Evolutionary conservation across 1,284 basidiomycete species (phyloP).

Genomic region (Schizophyllum commune): DNA sequence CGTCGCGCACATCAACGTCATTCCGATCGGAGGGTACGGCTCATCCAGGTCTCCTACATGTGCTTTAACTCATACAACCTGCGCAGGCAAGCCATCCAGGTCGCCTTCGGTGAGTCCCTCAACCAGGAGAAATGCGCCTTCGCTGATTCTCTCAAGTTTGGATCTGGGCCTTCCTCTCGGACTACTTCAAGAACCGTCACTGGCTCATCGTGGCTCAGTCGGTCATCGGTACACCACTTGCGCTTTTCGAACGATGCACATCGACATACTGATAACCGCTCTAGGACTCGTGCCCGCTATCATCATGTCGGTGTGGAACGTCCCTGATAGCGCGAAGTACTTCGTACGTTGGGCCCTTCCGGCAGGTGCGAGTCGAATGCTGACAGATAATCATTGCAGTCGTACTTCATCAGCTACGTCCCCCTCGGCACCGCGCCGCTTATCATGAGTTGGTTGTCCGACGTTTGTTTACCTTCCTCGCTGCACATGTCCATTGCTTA

Average conservation of each 20-base stretch:
- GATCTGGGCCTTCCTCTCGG: conserved; percentile 11
- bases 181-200: conserved; percentile 8
- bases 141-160: conserved; percentile 2
- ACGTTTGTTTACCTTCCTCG: not conserved
- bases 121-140: not conserved
- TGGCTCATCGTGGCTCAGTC: conserved; percentile 12
- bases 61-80: not conserved
- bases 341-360: conserved; percentile 5
- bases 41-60: too few relatives aligned
- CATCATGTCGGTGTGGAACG: conserved; percentile 12
- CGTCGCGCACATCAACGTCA: conserved; percentile 10
- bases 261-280: not conserved
- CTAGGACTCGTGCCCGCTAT: conserved; percentile 10
- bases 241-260: not conserved
- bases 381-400: too few relatives aligned
- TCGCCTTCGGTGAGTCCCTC: conserved; percentile 6
- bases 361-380: too few relatives aligned
- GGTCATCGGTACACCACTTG: conserved; percentile 2
- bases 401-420: conserved; percentile 12
- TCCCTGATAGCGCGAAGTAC: conserved; percentile 11
- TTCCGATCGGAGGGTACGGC: conserved; percentile 13
- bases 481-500: not conserved
- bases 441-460: conserved; percentile 12
- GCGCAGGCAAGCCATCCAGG: conserved; percentile 9
- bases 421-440: conserved; percentile 11